Percentiles rank a stretch among this genome's conserved stretches.
phyloP scores from a whole-genome alignment of 1,284 basidiomycete species.

The Puccinia hordei region DNA sequence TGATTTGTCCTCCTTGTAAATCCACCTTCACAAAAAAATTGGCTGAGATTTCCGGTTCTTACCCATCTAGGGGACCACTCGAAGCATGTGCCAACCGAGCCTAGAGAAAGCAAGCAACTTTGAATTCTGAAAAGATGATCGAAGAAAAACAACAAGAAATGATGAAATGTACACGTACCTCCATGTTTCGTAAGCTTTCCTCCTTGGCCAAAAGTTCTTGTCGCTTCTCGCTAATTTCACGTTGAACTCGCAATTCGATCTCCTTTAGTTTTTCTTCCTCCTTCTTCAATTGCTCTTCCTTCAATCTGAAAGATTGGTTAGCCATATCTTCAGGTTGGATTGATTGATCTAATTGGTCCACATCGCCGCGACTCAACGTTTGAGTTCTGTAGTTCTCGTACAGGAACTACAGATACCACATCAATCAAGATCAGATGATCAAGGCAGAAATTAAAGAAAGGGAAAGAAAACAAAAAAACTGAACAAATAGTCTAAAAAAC shows the following conservation, averaged over 20 bases:
- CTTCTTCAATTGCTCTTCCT: slow-evolving; percentile 95
- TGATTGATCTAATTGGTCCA: slow-evolving; percentile 52
- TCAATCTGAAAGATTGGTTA: slow-evolving; percentile 91
- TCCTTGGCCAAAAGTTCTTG: slow-evolving; percentile 74
- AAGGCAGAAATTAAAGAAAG: too few relatives aligned
- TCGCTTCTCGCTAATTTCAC: slow-evolving; percentile 97
- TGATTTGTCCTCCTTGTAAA: too few relatives aligned
- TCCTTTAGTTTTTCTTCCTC: slow-evolving; percentile 83
- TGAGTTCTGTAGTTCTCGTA: slow-evolving; percentile 96
- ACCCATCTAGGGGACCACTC: slow-evolving; percentile 29
- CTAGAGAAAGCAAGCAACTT: not conserved
- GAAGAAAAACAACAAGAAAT: too few relatives aligned
- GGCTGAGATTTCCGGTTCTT: too few relatives aligned
- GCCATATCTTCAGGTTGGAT: slow-evolving; percentile 87
- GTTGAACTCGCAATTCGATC: slow-evolving; percentile 95
- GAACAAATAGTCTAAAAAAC: slow-evolving; percentile 56
- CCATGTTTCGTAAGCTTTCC: slow-evolving; percentile 57
- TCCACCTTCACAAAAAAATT: too few relatives aligned
- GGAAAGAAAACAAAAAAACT: slow-evolving; percentile 50
- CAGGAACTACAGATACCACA: slow-evolving; percentile 52
- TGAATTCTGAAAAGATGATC: too few relatives aligned
- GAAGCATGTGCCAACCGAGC: slow-evolving; percentile 46
- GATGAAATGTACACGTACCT: slow-evolving; percentile 26
- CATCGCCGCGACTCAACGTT: slow-evolving; percentile 84
- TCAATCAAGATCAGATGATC: not conserved